Evolutionary conservation across 2,329 filamentous ascomycete species (phyloP).

Genomic region (Cordyceps fumosorosea): DNA sequence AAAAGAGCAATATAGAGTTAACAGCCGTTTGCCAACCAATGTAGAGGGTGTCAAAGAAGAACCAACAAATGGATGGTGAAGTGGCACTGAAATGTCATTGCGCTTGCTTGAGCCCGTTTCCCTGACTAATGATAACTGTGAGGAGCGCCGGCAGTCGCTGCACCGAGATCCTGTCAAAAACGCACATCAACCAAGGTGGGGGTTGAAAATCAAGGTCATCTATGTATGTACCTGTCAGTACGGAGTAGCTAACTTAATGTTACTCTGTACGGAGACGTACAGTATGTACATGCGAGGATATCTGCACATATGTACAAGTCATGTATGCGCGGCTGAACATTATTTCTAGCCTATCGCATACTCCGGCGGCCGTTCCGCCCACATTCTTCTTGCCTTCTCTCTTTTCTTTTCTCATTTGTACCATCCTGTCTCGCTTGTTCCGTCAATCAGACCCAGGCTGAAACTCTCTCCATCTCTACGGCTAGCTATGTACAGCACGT

Average conservation of each 20-base stretch:
- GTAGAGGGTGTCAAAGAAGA: neutral
- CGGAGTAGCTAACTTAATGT: too few relatives aligned
- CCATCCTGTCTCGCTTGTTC: neutral
- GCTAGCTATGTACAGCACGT: too few relatives aligned
- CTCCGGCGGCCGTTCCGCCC: neutral
- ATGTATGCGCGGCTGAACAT: too few relatives aligned
- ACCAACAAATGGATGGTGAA: neutral
- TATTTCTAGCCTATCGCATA: neutral
- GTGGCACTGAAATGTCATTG: neutral
- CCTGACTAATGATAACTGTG: neutral
- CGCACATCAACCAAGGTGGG: too few relatives aligned
- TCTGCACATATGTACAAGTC: too few relatives aligned
- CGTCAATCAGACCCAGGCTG: neutral
- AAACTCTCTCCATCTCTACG: neutral
- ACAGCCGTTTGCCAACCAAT: too few relatives aligned
- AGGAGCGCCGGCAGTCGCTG: neutral
- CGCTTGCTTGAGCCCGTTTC: neutral
- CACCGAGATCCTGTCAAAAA: too few relatives aligned
- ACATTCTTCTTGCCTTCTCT: neutral
- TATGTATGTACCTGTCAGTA: neutral
- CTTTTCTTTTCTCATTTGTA: neutral
- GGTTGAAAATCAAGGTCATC: neutral
- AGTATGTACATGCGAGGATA: too few relatives aligned
- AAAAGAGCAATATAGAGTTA: too few relatives aligned
- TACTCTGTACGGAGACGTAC: too few relatives aligned